A percentile compares a stretch with the other conserved stretches of the same genome.
Evolutionary conservation across 2,329 filamentous ascomycete species (phyloP).

Genomic region (Scolecobasidium constrictum): DNA sequence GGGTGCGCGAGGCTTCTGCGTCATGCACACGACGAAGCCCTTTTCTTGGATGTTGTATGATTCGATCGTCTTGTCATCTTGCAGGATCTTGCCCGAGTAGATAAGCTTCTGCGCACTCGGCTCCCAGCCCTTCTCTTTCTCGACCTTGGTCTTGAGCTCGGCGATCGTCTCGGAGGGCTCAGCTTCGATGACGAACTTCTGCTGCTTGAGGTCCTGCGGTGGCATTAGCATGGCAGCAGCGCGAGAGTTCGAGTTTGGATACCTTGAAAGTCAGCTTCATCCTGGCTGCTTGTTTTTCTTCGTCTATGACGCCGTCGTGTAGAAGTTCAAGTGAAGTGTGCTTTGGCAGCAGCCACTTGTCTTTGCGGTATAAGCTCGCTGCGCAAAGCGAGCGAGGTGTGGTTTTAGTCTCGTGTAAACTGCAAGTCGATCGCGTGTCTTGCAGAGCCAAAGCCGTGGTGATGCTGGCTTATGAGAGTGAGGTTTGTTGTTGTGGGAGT

Average conservation of each 20-base stretch:
- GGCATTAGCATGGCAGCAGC: slow-evolving; percentile 13
- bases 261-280: slow-evolving; percentile 69
- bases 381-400: no score
- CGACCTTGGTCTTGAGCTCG: slow-evolving; percentile 85
- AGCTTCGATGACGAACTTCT: slow-evolving; percentile 94
- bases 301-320: no score
- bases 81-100: slow-evolving; percentile 97
- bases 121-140: slow-evolving; percentile 88
- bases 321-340: no score
- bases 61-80: slow-evolving; percentile 93
- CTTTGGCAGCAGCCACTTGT: no score
- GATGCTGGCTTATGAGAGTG: no score
- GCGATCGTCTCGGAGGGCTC: slow-evolving; percentile 90
- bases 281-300: no score
- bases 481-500: no score
- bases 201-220: slow-evolving; percentile 88
- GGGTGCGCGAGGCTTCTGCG: slow-evolving; percentile 70
- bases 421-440: no score
- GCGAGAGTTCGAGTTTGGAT: not conserved
- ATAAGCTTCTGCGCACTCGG: slow-evolving; percentile 87
- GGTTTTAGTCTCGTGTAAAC: no score
- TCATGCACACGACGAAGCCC: slow-evolving; percentile 98
- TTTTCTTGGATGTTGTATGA: slow-evolving; percentile 99
- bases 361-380: no score
- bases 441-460: no score